Base-by-base conservation (phyloP, 768 basidiomycete species). In the Leccinum subtestaceum region DNA sequence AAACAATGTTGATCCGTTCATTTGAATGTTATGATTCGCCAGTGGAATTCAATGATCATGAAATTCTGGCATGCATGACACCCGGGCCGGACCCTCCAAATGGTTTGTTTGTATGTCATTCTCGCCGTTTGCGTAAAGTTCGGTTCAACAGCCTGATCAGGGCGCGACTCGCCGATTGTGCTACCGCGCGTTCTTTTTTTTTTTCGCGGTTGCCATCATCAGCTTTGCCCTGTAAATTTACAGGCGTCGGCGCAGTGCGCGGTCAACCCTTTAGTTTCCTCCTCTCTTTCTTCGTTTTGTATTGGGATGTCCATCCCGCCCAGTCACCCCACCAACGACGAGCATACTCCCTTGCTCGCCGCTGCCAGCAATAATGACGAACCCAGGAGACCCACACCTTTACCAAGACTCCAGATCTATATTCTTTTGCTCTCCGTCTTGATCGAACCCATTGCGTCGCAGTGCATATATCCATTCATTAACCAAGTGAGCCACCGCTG, bases 381-480 rank as follows among this genome's bases (percentile, higher is more conserved):
- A 9, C 23, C 32, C 25, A 74, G 60, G 59, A 67, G 65, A 31
- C 70, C 66, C 48, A 81, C 76, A 0, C 81, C 79, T 10, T 69
- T 82, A 5, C 82, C 82, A 3, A 75, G 63, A 55, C 58, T 75
- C 48, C 81, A 82, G 75, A 73, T 83, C 17, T 62, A 63, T 2
- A 66, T 81, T 23, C 65, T 84, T 50, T 60, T 83, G 52, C 67
- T 81, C 40, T 67, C 79, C 8, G 75, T 74, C 65, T 63, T 81
- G 34, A 74, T 77, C n/a, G 82, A 84, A 65, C 81, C 82, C 17
- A 75, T 81, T 46, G 76, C 79, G 4, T 72, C 76, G 1, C 72
- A 75, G 36, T 79, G 74, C 21, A 84, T 84, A 43, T 77, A 77
- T 48, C 81, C 81, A 1, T 83, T 81, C 69, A 77, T 83, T 29